These are phyloP conservation scores for Lathyrus oleraceus DNA, from an alignment of 306 rosid species.

Conservation along the genomic window DNA sequence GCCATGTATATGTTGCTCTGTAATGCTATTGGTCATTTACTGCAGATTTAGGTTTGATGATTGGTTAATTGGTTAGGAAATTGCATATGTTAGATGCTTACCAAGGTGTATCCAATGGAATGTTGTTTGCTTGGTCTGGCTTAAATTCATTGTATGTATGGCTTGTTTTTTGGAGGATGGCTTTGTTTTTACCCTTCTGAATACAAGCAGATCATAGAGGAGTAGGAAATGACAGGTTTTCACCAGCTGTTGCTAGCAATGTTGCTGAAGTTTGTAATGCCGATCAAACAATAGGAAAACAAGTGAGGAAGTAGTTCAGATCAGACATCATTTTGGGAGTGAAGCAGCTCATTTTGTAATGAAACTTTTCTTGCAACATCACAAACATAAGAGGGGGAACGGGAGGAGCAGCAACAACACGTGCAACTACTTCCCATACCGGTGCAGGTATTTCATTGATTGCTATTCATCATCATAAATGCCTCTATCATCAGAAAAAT, in stretches of 20 bases:
- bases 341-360: constrained; percentile 35
- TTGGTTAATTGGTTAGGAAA: no score
- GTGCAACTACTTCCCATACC: constrained; percentile 42
- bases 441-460: constrained; percentile 56
- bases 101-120: no score
- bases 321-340: constrained; percentile 5
- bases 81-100: no score
- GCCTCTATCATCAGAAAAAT: constrained; percentile 68
- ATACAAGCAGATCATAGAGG: constrained; percentile 10
- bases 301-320: not conserved
- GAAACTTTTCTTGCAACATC: constrained; percentile 28
- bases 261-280: constrained; percentile 1
- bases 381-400: constrained; percentile 8
- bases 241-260: constrained; percentile 20
- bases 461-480: constrained; percentile 53
- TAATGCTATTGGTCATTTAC: no score
- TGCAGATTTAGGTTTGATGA: no score
- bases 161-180: constrained; percentile 11
- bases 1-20: no score
- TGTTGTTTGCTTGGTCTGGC: no score
- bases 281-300: not conserved
- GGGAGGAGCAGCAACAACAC: constrained; percentile 35
- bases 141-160: no score
- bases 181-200: constrained; percentile 15
- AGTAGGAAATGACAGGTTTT: constrained; percentile 10